phyloP scores from a whole-genome alignment of 768 basidiomycete species.

The Lactarius sp. region DNA sequence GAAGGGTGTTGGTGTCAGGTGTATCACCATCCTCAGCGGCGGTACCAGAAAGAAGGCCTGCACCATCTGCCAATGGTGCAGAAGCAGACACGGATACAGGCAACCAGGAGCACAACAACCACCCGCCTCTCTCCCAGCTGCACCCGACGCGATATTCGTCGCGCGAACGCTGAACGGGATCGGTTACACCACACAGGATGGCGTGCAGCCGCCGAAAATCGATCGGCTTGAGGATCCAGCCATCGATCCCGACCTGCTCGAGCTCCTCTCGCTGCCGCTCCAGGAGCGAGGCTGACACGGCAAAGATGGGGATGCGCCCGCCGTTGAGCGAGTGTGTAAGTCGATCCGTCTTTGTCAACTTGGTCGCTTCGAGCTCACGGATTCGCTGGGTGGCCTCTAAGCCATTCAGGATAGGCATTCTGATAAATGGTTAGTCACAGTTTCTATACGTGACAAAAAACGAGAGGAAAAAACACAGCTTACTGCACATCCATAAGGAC shows the following conservation, averaged over 20 bases:
- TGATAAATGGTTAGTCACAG: constrained; percentile 27
- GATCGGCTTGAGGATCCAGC: constrained; percentile 82
- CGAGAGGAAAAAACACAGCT: constrained; percentile 27
- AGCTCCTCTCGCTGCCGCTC: constrained; percentile 55
- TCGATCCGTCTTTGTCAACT: constrained; percentile 28
- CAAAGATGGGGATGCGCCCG: constrained; percentile 67
- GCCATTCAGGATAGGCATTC: constrained; percentile 79
- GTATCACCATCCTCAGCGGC: not conserved
- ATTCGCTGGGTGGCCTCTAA: constrained; percentile 65
- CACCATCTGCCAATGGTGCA: not conserved
- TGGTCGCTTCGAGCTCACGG: constrained; percentile 48
- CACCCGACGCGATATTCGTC: constrained; percentile 51
- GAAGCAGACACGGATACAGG: not conserved
- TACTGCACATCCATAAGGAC: constrained; percentile 84
- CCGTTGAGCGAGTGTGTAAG: constrained; percentile 50
- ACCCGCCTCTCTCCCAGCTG: constrained; percentile 62
- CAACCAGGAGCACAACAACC: constrained; percentile 37
- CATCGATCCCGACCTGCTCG: constrained; percentile 57
- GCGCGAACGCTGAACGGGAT: constrained; percentile 43
- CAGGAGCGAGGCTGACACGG: constrained; percentile 69
- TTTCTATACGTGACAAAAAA: too few relatives aligned
- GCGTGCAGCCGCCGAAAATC: constrained; percentile 62
- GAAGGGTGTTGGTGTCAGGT: too few relatives aligned
- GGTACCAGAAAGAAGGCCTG: not conserved
- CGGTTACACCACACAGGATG: constrained; percentile 56